phyloP scores from a whole-genome alignment of 495 filamentous ascomycete species.

The Penicillium longicatenatum region DNA sequence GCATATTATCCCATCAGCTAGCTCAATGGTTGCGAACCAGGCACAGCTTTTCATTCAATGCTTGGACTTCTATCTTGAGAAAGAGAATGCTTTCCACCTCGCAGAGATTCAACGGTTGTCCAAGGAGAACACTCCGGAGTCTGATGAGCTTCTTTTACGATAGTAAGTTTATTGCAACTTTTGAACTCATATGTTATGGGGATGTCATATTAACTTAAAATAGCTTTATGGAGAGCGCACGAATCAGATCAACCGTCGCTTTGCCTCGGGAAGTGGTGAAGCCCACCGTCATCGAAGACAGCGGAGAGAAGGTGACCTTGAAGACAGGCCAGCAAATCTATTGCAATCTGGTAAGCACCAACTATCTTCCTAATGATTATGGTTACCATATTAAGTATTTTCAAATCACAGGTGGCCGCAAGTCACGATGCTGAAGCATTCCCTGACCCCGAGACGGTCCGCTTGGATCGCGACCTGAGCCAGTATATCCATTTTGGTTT shows the following conservation, averaged over 20 bases:
- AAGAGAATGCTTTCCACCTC: constrained; percentile 52
- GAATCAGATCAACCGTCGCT: constrained; percentile 56
- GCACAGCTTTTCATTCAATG: constrained; percentile 71
- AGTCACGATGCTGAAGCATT: constrained; percentile 59
- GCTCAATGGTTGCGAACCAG: constrained; percentile 67
- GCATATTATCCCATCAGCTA: constrained; percentile 64
- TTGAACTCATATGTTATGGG: not conserved
- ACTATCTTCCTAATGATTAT: not conserved
- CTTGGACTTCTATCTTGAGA: constrained; percentile 74
- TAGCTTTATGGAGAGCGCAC: constrained; percentile 62
- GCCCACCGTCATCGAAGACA: constrained; percentile 43
- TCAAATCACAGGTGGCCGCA: constrained; percentile 41
- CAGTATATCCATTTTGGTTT: constrained; percentile 65
- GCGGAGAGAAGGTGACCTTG: constrained; percentile 41
- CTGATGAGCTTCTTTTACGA: constrained; percentile 47
- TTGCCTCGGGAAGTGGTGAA: constrained; percentile 51
- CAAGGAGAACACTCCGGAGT: constrained; percentile 43
- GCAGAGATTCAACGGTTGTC: constrained; percentile 59
- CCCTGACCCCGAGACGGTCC: constrained; percentile 65
- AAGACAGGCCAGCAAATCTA: constrained; percentile 50
- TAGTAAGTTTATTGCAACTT: constrained; percentile 37
- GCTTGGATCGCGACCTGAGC: constrained; percentile 62
- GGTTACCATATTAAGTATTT: not conserved
- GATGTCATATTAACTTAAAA: constrained; percentile 17
- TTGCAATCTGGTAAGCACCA: constrained; percentile 48